Evolutionary conservation across 2,329 filamentous ascomycete species (phyloP), one percentile per base, ranked within the genome.

Genomic region (Fusarium nodosum): DNA sequence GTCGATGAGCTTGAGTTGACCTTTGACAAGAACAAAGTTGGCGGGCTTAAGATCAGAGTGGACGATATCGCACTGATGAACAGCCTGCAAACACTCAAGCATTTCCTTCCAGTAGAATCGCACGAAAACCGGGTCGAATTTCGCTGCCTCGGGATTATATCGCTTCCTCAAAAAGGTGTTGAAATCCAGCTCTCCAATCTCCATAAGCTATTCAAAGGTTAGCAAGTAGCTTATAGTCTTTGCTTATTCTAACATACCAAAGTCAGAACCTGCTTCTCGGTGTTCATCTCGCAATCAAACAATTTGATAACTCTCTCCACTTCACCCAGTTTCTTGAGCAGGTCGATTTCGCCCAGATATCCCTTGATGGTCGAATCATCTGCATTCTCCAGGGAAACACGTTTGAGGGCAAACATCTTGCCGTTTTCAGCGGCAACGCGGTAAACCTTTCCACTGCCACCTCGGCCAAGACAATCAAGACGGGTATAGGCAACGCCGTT

Each of bases 51-150:
- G 85, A 77, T 99, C 96, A 0, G 94, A 97, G 81, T 99, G 96
- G 5, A 99, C 96, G 68, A 99, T 94, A 76, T 97, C 94, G 77
- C 91, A 86, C 15, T 91, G 88, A 77, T 99, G 96, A 1, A 99
- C 94, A 1, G 95, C 89, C 72, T 93, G 88, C 8, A 99, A 89
- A 77, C 96, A 98, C 79, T 97, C 94, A 20, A 99, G 90, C 96
- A 99, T 99, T 81, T 99, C 96, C 79, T 97, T 96, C 96, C 96
- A 99, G 84, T 97, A 97, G 81, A 93, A 97, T n/a, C 96, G 91
- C 15, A 96, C 93, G 78, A 98, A 97, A 55, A 91, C 92, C 3
- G 93, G 87, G 77, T 99, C 96, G 64, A 99, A 91, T 63, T 86
- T 88, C 39, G 92, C 88, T 56, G 91, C 88, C 64, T 94, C 91